Conservation (phyloP, 2,329 filamentous ascomycete species). For the Coleophoma eucalyptorum region DNA sequence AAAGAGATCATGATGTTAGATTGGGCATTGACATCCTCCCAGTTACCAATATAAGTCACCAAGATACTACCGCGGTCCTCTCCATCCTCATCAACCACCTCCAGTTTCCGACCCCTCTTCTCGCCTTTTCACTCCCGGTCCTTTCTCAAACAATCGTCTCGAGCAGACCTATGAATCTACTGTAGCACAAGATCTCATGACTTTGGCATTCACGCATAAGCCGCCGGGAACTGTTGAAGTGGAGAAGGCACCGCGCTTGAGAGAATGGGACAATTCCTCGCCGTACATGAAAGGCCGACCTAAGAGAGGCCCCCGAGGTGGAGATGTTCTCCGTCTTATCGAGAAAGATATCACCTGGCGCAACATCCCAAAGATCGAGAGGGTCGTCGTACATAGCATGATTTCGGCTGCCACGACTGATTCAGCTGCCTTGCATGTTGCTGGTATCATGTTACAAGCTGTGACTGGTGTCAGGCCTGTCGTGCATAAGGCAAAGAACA, state of each 20-base stretch:
- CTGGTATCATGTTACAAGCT: slow-evolving; percentile 78
- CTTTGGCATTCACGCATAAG: slow-evolving; percentile 81
- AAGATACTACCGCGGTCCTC: slow-evolving; percentile 88
- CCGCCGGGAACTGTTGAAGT: slow-evolving; percentile 67
- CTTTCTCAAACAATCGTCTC: slow-evolving; percentile 82
- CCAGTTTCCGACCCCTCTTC: slow-evolving; percentile 81
- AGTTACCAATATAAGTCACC: slow-evolving; percentile 96
- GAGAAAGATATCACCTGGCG: slow-evolving; percentile 74
- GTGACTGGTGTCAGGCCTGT: slow-evolving; percentile 75
- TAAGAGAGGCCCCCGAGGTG: slow-evolving; percentile 78
- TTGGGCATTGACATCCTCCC: neutral
- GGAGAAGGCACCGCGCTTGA: slow-evolving; percentile 62
- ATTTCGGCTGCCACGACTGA: slow-evolving; percentile 66
- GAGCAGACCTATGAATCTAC: slow-evolving; percentile 88
- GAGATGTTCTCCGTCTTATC: slow-evolving; percentile 65
- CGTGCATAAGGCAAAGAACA: slow-evolving; percentile 65
- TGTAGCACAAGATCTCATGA: slow-evolving; percentile 82
- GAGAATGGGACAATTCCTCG: slow-evolving; percentile 83
- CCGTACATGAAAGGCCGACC: slow-evolving; percentile 94
- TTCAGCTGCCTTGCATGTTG: slow-evolving; percentile 74
- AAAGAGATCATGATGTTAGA: no score
- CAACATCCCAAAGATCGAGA: slow-evolving; percentile 79
- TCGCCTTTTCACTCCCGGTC: slow-evolving; percentile 83
- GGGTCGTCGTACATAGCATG: slow-evolving; percentile 76
- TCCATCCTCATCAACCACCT: slow-evolving; percentile 92